Conservation (phyloP, 192 early-diverging fungal species). For the Borealophlyctis nickersoniae region DNA sequence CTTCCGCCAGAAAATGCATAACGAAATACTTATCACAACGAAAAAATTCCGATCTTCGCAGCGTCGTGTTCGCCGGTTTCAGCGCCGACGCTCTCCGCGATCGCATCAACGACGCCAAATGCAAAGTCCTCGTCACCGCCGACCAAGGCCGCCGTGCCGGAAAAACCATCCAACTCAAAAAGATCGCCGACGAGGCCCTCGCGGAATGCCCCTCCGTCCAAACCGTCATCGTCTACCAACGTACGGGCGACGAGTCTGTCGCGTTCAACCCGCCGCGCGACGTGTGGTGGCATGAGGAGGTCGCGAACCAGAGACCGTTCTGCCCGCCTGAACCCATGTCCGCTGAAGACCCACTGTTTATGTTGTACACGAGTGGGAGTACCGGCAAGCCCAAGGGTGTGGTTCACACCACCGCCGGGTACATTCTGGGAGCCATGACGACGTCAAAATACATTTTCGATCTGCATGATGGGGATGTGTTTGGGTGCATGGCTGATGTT, state of each 20-base stretch:
- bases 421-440: slow-evolving; percentile 82
- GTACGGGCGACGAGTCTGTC: slow-evolving; percentile 77
- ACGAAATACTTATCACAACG: not conserved
- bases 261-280: slow-evolving; percentile 74
- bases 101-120: slow-evolving; percentile 80
- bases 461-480: slow-evolving; percentile 81
- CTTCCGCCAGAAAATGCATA: not conserved
- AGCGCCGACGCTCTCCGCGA: slow-evolving; percentile 88
- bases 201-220: slow-evolving; percentile 68
- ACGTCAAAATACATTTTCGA: slow-evolving; percentile 95
- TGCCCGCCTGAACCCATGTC: slow-evolving; percentile 82
- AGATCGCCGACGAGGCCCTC: slow-evolving; percentile 89
- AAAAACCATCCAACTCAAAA: slow-evolving; percentile 81
- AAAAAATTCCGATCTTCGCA: slow-evolving; percentile 3
- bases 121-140: slow-evolving; percentile 83
- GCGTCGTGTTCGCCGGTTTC: slow-evolving; percentile 97
- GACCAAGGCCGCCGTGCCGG: slow-evolving; percentile 91
- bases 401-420: slow-evolving; percentile 91
- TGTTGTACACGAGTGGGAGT: slow-evolving; percentile 87
- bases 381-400: slow-evolving; percentile 93
- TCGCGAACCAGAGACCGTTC: slow-evolving; percentile 76
- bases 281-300: slow-evolving; percentile 94
- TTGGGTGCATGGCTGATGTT: slow-evolving; percentile 95
- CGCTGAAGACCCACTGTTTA: slow-evolving; percentile 91
- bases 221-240: slow-evolving; percentile 83